Evolutionary conservation across 2,329 filamentous ascomycete genomes (phyloP).

Genomic region (Botryotinia calthae): DNA sequence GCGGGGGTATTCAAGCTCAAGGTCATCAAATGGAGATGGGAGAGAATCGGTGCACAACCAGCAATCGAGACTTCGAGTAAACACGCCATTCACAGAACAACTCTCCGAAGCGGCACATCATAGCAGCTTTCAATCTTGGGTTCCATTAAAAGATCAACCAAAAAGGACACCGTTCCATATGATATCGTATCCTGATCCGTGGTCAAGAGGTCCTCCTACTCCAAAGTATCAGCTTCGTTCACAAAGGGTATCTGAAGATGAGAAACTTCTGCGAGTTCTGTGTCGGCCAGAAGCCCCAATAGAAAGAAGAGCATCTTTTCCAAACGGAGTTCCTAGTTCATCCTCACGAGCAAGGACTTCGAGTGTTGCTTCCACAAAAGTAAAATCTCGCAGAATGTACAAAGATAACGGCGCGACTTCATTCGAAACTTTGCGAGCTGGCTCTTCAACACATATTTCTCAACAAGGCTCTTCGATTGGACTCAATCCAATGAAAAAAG

Average conservation of each 20-base stretch:
- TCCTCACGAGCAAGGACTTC: background rate
- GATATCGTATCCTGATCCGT: background rate
- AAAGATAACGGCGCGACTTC: background rate
- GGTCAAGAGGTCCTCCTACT: constrained; percentile 8
- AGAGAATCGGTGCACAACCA: background rate
- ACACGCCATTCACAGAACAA: background rate
- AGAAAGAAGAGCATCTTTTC: background rate
- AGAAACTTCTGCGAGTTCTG: background rate
- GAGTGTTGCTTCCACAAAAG: background rate
- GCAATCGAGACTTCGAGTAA: background rate
- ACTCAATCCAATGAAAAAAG: background rate
- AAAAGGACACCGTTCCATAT: background rate
- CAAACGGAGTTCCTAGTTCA: background rate
- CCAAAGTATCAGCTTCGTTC: constrained; percentile 6
- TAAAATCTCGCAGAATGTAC: background rate
- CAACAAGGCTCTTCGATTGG: background rate
- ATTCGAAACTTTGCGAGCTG: background rate
- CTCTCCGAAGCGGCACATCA: constrained; percentile 9
- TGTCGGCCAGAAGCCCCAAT: background rate
- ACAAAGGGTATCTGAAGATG: background rate
- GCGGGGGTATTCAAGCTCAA: background rate
- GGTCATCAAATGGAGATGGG: background rate
- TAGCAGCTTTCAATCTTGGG: background rate
- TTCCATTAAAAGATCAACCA: background rate
- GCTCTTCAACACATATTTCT: background rate